A percentile compares a stretch with the other conserved stretches of the same genome.
Conservation (phyloP, 1,139 yeast genomes). For the Zygosaccharomyces pseudobailii region DNA sequence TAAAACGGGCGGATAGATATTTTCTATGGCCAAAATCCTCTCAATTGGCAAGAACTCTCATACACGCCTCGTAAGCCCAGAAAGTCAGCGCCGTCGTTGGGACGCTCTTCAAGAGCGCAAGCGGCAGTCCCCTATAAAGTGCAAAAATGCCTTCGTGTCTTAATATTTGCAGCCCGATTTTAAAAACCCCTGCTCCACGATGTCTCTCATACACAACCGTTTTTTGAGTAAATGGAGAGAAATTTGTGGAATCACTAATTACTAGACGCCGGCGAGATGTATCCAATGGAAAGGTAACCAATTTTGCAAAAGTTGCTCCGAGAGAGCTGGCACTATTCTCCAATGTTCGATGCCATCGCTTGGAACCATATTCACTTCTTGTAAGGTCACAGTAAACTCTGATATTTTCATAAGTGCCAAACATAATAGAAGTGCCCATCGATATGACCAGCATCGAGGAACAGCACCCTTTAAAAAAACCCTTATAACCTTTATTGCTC, state of each 20-base stretch:
- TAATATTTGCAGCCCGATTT: slow-evolving; percentile 40
- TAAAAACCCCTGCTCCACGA: slow-evolving; percentile 21
- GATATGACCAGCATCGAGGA: slow-evolving; percentile 64
- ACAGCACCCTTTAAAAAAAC: slow-evolving; percentile 58
- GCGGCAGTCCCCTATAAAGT: slow-evolving; percentile 66
- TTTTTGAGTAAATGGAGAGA: slow-evolving; percentile 24
- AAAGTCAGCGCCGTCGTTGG: slow-evolving; percentile 81
- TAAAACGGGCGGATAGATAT: not conserved
- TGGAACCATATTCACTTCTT: not conserved
- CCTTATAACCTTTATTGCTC: slow-evolving; percentile 47
- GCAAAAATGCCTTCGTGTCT: slow-evolving; percentile 58
- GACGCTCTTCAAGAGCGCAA: slow-evolving; percentile 69
- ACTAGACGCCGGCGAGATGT: slow-evolving; percentile 76
- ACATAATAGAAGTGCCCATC: slow-evolving; percentile 63
- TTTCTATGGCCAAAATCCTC: not conserved
- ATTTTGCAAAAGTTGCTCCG: slow-evolving; percentile 75
- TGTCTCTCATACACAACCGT: slow-evolving; percentile 21
- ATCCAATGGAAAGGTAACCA: slow-evolving; percentile 78
- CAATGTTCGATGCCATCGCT: slow-evolving; percentile 33
- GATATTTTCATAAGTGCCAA: slow-evolving; percentile 54
- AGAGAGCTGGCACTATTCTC: slow-evolving; percentile 67
- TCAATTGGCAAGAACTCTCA: slow-evolving; percentile 14
- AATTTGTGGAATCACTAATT: slow-evolving; percentile 44
- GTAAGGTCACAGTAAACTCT: slow-evolving; percentile 25
- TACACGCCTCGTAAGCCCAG: slow-evolving; percentile 56